Evolutionary conservation across 2,329 filamentous ascomycete species (phyloP).

Genomic region (Cucurbitaria berberidis): DNA sequence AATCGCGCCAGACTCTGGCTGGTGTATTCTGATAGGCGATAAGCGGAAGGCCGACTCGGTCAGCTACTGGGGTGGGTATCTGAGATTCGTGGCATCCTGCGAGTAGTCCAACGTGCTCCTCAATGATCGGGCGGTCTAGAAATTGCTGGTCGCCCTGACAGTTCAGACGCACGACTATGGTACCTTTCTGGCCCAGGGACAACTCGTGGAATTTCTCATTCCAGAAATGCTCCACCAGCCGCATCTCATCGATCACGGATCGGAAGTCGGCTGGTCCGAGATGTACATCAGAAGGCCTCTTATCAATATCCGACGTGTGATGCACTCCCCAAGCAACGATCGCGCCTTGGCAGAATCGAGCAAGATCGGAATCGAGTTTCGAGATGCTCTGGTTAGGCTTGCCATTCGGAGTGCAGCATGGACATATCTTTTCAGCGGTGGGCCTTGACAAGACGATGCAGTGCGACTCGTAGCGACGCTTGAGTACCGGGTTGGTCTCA

Average conservation of each 20-base stretch:
- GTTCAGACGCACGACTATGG: not conserved
- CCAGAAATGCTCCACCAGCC: not conserved
- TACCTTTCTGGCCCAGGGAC: not conserved
- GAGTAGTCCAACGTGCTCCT: not conserved
- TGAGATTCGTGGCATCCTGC: constrained; percentile 4
- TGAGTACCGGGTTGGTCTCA: not conserved
- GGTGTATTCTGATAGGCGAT: constrained; percentile 6
- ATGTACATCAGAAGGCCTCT: not conserved
- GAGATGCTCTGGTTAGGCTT: constrained; percentile 1
- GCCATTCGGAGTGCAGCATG: not conserved
- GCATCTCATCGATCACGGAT: not conserved
- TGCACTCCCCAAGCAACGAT: not conserved
- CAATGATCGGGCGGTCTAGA: not conserved
- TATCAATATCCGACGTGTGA: not conserved
- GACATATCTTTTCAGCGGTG: not conserved
- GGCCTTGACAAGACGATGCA: not conserved
- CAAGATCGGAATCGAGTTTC: constrained; percentile 5
- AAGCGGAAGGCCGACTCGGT: constrained; percentile 17
- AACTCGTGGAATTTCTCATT: not conserved
- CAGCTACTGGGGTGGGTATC: constrained; percentile 13
- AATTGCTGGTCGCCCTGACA: not conserved
- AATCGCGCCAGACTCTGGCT: constrained; percentile 13
- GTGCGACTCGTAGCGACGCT: not conserved
- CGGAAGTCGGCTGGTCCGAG: not conserved
- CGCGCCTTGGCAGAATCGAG: not conserved